Evolutionary conservation across 2,329 filamentous ascomycete genomes (phyloP).

Genomic region (Thermothelomyces thermophilus): DNA sequence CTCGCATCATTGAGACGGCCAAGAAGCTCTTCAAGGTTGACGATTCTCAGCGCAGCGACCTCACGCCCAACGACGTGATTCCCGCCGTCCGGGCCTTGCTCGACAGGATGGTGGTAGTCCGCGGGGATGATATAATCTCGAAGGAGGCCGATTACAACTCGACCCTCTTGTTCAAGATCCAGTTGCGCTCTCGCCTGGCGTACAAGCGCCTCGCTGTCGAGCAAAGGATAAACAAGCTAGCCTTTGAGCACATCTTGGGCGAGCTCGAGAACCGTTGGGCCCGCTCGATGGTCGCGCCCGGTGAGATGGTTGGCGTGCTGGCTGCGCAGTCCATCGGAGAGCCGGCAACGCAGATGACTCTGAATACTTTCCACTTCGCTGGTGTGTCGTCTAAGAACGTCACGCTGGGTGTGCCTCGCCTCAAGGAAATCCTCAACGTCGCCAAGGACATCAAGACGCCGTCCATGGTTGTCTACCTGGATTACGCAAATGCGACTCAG

Average conservation of each 20-base stretch:
- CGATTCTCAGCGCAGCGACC: constrained; percentile 75
- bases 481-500: constrained; percentile 58
- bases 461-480: constrained; percentile 87
- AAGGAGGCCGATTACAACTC: constrained; percentile 81
- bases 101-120: constrained; percentile 74
- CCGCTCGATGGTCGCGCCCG: constrained; percentile 77
- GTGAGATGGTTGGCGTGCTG: constrained; percentile 97
- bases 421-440: constrained; percentile 98
- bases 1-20: constrained; percentile 83
- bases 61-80: constrained; percentile 83
- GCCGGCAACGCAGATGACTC: constrained; percentile 96
- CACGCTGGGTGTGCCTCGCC: constrained; percentile 94
- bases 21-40: constrained; percentile 89
- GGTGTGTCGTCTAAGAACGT: constrained; percentile 99
- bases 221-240: constrained; percentile 80
- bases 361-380: constrained; percentile 99
- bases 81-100: constrained; percentile 69
- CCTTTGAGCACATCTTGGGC: constrained; percentile 86
- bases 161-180: constrained; percentile 85
- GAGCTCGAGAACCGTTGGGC: constrained; percentile 86
- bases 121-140: constrained; percentile 76
- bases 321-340: constrained; percentile 98
- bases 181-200: constrained; percentile 79
- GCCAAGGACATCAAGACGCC: constrained; percentile 98
- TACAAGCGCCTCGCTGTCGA: constrained; percentile 89